A percentile compares a stretch with the other conserved stretches of the same genome.
phyloP scores from a whole-genome alignment of 2,329 filamentous ascomycete species.

The Endocalyx cinctus region DNA sequence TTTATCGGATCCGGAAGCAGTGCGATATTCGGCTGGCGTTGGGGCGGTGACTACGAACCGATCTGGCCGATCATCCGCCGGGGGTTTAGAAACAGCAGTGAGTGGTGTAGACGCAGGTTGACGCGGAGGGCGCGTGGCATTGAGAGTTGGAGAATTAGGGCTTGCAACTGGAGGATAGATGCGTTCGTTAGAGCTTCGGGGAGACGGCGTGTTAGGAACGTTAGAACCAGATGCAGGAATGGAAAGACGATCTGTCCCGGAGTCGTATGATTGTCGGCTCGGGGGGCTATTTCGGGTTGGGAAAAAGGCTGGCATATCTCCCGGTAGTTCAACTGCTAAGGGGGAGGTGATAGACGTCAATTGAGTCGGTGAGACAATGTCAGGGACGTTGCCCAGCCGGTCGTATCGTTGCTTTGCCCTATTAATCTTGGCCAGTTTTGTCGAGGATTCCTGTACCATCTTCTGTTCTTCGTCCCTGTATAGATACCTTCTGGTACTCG shows the following conservation, averaged over 20 bases:
- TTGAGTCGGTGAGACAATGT: constrained; percentile 36
- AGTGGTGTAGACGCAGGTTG: constrained; percentile 14
- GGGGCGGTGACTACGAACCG: constrained; percentile 53
- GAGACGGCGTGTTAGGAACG: constrained; percentile 36
- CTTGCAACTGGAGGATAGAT: no score
- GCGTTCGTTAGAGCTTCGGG: constrained; percentile 47
- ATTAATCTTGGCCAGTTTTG: constrained; percentile 79
- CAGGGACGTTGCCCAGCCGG: constrained; percentile 37
- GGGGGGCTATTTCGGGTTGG: constrained; percentile 32
- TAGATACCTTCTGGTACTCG: constrained; percentile 81
- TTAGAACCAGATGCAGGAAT: constrained; percentile 26
- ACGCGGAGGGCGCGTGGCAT: constrained; percentile 24
- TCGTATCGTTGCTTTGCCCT: constrained; percentile 68
- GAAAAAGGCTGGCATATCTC: constrained; percentile 42
- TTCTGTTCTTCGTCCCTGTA: constrained; percentile 66
- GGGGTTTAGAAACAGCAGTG: constrained; percentile 16
- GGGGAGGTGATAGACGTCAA: constrained; percentile 39
- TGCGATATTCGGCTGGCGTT: constrained; percentile 54
- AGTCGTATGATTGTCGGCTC: constrained; percentile 54
- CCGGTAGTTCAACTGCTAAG: constrained; percentile 55
- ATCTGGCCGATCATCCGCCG: constrained; percentile 41
- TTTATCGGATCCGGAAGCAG: constrained; percentile 59
- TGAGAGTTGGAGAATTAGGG: no score
- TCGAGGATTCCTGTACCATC: constrained; percentile 71
- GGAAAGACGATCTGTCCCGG: constrained; percentile 46